A percentile compares a stretch with the other conserved stretches of the same genome.
Evolutionary conservation across 257 asterid genomes (phyloP).

Genomic region (Ballota nigra): DNA sequence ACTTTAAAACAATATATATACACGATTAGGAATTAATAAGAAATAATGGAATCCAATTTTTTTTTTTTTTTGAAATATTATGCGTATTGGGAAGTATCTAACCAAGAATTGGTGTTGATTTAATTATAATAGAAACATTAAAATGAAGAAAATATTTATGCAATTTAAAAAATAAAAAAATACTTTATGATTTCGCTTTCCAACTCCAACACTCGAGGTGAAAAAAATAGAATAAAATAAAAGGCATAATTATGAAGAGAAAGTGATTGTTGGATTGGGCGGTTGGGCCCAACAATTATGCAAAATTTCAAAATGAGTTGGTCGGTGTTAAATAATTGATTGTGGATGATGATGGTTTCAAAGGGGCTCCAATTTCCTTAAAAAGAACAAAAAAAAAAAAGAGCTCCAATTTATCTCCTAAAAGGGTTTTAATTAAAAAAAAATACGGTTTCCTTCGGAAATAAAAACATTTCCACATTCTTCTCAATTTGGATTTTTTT

Average conservation of each 20-base stretch:
- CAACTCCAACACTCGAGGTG: constrained; percentile 10
- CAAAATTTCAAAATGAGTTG: constrained; percentile 18
- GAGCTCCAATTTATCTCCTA: no score
- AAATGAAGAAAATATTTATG: neutral
- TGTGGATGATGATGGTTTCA: neutral
- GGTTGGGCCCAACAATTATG: constrained; percentile 7
- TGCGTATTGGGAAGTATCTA: neutral
- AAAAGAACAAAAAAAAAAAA: no score
- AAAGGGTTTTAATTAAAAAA: no score
- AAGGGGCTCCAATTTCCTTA: neutral
- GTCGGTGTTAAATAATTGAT: constrained; percentile 25
- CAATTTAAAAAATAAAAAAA: no score
- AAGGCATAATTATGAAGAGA: constrained; percentile 18
- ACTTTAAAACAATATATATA: neutral
- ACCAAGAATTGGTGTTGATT: neutral
- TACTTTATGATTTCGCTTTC: neutral
- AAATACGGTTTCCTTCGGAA: no score
- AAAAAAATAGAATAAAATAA: neutral
- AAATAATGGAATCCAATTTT: neutral
- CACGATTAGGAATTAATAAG: no score
- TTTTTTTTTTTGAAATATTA: neutral
- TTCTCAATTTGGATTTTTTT: no score
- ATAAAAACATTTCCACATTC: no score
- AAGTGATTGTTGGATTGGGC: constrained; percentile 21
- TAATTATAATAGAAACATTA: no score